Conservation (phyloP, 257 asterid genomes). For the Scutellaria galericulata region DNA sequence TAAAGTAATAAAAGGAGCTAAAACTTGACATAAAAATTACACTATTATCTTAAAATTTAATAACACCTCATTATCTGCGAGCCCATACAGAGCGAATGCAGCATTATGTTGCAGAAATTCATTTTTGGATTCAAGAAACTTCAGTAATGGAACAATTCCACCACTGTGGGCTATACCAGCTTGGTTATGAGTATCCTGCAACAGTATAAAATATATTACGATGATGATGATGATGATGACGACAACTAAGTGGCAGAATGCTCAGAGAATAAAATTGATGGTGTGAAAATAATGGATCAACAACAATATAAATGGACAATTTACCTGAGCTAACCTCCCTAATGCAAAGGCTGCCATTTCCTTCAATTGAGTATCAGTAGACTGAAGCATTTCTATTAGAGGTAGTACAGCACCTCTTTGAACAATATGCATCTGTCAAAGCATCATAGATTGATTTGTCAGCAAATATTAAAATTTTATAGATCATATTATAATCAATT, state of each 20-base stretch:
- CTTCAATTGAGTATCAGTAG: conserved; percentile 87
- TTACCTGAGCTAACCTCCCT: conserved; percentile 99
- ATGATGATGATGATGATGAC: too few relatives aligned
- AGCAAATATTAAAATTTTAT: not conserved
- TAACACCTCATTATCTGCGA: conserved; percentile 93
- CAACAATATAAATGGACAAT: conserved; percentile 8
- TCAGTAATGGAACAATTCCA: conserved; percentile 76
- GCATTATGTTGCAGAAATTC: conserved; percentile 98
- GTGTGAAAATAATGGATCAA: conserved; percentile 20
- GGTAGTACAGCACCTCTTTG: conserved; percentile 99
- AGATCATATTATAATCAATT: not conserved
- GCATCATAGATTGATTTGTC: conserved; percentile 25
- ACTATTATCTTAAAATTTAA: conserved; percentile 9
- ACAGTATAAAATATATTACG: not conserved
- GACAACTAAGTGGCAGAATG: conserved; percentile 1
- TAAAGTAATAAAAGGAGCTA: conserved; percentile 5
- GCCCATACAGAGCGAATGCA: conserved; percentile 98
- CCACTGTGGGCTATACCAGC: conserved; percentile 99
- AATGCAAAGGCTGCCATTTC: conserved; percentile 99
- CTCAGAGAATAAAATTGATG: not conserved
- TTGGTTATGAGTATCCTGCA: conserved; percentile 92
- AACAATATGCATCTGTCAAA: conserved; percentile 87
- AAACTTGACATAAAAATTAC: not conserved
- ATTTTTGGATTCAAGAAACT: conserved; percentile 92
- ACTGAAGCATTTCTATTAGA: conserved; percentile 95